Conservation (phyloP, 2,329 filamentous ascomycete species). For the Pseudogymnoascus destructans region DNA sequence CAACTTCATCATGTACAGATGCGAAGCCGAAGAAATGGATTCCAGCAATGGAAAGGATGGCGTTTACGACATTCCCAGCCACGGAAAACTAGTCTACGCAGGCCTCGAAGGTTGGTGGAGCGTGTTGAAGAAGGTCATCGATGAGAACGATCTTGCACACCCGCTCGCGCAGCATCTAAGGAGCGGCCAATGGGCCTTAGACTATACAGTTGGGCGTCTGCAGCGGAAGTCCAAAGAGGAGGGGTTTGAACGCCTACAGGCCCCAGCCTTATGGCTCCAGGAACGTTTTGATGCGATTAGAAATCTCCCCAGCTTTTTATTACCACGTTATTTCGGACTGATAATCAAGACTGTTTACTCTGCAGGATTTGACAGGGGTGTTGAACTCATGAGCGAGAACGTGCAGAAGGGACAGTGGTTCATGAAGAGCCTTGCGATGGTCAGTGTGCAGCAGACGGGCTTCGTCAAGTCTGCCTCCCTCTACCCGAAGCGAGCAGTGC, state of each 20-base stretch:
- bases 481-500: constrained; percentile 72
- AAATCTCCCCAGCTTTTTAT: constrained; percentile 71
- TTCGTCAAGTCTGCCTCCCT: constrained; percentile 81
- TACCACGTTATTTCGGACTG: constrained; percentile 87
- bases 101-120: constrained; percentile 99
- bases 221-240: constrained; percentile 54
- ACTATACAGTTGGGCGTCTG: constrained; percentile 71
- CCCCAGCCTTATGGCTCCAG: constrained; percentile 64
- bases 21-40: constrained; percentile 77
- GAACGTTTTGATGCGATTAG: constrained; percentile 78
- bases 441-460: constrained; percentile 83
- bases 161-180: constrained; percentile 87
- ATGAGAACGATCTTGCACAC: constrained; percentile 82
- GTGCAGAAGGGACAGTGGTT: constrained; percentile 77
- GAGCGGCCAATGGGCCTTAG: constrained; percentile 81
- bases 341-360: constrained; percentile 79
- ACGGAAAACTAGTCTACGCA: constrained; percentile 81
- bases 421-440: constrained; percentile 75
- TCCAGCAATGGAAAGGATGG: constrained; percentile 69
- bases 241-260: constrained; percentile 48
- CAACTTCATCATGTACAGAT: constrained; percentile 84
- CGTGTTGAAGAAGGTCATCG: constrained; percentile 69
- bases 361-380: constrained; percentile 63
- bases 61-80: constrained; percentile 73
- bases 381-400: constrained; percentile 67